phyloP scores from a whole-genome alignment of 169 alveolate species.

The Babesia caballi region DNA sequence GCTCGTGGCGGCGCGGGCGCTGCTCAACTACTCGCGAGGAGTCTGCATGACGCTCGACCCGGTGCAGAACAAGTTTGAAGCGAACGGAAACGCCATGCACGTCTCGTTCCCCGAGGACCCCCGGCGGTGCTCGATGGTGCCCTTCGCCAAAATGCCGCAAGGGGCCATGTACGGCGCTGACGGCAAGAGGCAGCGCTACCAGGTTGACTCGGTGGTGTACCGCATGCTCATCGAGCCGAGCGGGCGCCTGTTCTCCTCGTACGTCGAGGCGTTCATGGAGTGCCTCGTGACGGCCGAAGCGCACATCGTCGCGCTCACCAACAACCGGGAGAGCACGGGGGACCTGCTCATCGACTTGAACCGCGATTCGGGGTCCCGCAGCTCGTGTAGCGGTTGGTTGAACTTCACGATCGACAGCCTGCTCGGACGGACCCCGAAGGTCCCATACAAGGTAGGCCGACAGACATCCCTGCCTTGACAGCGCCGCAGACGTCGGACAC shows the following conservation, averaged over 20 bases:
- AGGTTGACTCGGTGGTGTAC: constrained; percentile 47
- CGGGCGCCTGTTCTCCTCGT: constrained; percentile 31
- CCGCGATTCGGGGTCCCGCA: not conserved
- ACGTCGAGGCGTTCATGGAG: constrained; percentile 55
- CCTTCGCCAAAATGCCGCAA: constrained; percentile 8
- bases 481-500: constrained; percentile 3
- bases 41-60: constrained; percentile 26
- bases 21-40: constrained; percentile 35
- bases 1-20: constrained; percentile 36
- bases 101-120: constrained; percentile 10
- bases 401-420: not conserved
- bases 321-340: constrained; percentile 6
- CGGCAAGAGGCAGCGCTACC: constrained; percentile 33
- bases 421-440: not conserved
- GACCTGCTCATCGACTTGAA: constrained; percentile 5
- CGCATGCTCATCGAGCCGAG: constrained; percentile 47
- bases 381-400: constrained; percentile 3
- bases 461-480: not conserved
- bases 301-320: constrained; percentile 19
- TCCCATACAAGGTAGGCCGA: constrained; percentile 3
- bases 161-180: constrained; percentile 5
- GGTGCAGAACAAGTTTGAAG: constrained; percentile 8
- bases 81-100: constrained; percentile 36
- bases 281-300: constrained; percentile 26
- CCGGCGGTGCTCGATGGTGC: constrained; percentile 42